phyloP scores from a whole-genome alignment of 2,329 filamentous ascomycete species.

The Fusarium sp. region DNA sequence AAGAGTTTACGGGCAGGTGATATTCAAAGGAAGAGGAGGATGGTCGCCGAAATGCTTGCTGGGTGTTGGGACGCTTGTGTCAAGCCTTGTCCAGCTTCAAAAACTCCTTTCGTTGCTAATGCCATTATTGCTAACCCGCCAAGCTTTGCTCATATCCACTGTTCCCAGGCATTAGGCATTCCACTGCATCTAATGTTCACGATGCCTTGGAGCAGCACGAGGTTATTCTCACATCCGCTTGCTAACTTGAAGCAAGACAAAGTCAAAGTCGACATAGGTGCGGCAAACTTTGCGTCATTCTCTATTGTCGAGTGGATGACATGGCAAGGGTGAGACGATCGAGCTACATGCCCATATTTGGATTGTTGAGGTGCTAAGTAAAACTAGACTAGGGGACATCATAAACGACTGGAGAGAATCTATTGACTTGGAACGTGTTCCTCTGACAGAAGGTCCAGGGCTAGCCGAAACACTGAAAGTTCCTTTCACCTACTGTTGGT shows the following conservation, averaged over 20 bases:
- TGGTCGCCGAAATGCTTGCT: conserved; percentile 3
- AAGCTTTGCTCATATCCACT: conserved; percentile 63
- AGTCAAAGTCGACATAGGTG: conserved; percentile 55
- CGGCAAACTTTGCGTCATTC: conserved; percentile 73
- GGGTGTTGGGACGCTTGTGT: neutral
- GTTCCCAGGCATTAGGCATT: conserved; percentile 59
- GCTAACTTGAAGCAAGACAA: conserved; percentile 72
- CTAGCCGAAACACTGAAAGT: conserved; percentile 71
- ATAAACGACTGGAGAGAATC: conserved; percentile 37
- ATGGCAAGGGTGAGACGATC: conserved; percentile 72
- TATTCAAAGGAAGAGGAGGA: neutral
- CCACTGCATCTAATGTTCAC: conserved; percentile 65
- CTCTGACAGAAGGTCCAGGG: conserved; percentile 49
- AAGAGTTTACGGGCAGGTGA: neutral
- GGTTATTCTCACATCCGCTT: conserved; percentile 78
- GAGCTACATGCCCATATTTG: no score
- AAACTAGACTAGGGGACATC: conserved; percentile 31
- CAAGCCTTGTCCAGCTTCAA: neutral
- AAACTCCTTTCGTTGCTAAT: conserved; percentile 51
- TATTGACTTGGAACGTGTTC: conserved; percentile 60
- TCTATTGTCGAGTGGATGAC: conserved; percentile 80
- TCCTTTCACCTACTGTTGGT: conserved; percentile 86
- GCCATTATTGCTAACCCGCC: conserved; percentile 66
- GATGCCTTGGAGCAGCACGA: conserved; percentile 82
- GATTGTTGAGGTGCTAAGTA: no score